Percentiles rank a stretch among this genome's conserved stretches.
These are phyloP conservation scores for Celoporthe dispersa DNA, from an alignment of 2,329 filamentous ascomycete species.

Conservation along the genomic window DNA sequence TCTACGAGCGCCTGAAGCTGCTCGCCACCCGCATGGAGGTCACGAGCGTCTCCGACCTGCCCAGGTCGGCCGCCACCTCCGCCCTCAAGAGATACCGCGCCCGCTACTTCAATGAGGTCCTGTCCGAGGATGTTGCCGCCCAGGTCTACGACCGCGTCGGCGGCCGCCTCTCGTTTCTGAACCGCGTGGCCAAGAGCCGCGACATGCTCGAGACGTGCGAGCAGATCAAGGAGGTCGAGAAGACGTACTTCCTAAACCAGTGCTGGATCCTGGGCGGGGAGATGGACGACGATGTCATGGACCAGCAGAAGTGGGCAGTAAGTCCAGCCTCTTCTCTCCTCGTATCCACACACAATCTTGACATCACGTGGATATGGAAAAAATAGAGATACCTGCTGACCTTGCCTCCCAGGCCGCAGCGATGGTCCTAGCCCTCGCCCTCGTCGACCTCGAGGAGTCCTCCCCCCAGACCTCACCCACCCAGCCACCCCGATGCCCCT, in stretches of 20 bases:
- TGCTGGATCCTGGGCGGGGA: conserved; percentile 74
- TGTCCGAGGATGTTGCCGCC: conserved; percentile 62
- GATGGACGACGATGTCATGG: conserved; percentile 72
- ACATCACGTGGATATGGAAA: neutral
- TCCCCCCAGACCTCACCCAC: conserved; percentile 70
- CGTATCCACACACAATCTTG: neutral
- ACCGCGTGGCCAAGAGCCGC: conserved; percentile 81
- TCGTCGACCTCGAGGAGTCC: conserved; percentile 77
- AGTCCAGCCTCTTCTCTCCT: conserved; percentile 42
- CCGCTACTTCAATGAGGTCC: conserved; percentile 72
- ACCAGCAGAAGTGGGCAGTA: conserved; percentile 86
- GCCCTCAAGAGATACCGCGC: conserved; percentile 81
- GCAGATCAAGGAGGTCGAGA: conserved; percentile 68
- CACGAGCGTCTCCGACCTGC: conserved; percentile 80
- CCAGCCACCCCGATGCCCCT: conserved; percentile 41
- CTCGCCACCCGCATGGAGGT: conserved; percentile 95
- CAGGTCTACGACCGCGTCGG: conserved; percentile 86
- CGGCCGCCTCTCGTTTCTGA: conserved; percentile 85
- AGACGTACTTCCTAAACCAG: conserved; percentile 78
- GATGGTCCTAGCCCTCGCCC: conserved; percentile 88
- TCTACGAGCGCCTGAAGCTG: conserved; percentile 92
- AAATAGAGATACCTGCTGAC: conserved; percentile 7
- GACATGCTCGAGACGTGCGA: conserved; percentile 80
- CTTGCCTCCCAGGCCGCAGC: conserved; percentile 70
- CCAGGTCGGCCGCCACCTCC: conserved; percentile 74